Evolutionary conservation across 2,329 filamentous ascomycete species (phyloP).

Genomic region (Berkeleyomyces rouxiae): DNA sequence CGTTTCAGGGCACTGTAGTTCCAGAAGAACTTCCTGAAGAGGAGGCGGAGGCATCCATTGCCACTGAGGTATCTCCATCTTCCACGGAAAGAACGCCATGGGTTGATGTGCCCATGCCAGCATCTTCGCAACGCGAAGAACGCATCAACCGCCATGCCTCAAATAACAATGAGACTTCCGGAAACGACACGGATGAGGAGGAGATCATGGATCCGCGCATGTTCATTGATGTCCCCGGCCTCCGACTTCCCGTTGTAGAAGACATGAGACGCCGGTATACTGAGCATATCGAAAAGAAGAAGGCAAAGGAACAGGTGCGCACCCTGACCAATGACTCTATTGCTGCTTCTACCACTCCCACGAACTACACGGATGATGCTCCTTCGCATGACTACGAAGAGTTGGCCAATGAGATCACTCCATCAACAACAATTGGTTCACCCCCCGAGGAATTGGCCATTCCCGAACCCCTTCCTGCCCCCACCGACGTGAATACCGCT

Average conservation of each 20-base stretch:
- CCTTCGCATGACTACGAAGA: too few species aligned
- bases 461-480: too few species aligned
- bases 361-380: neutral
- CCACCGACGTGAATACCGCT: too few species aligned
- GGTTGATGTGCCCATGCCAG: neutral
- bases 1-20: neutral
- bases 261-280: neutral
- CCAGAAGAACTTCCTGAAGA: neutral
- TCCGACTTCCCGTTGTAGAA: neutral
- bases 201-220: conserved; percentile 3
- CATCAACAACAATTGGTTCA: too few species aligned
- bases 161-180: neutral
- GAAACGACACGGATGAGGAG: neutral
- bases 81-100: neutral
- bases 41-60: too few species aligned
- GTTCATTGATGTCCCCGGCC: conserved; percentile 1
- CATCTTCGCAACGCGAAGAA: neutral
- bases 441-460: too few species aligned
- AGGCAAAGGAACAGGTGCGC: neutral
- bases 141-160: neutral
- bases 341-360: neutral
- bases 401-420: too few species aligned
- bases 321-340: neutral
- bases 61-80: too few species aligned
- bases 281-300: neutral